phyloP scores from a whole-genome alignment of 768 basidiomycete genomes.

The Tulasnella calospora region DNA sequence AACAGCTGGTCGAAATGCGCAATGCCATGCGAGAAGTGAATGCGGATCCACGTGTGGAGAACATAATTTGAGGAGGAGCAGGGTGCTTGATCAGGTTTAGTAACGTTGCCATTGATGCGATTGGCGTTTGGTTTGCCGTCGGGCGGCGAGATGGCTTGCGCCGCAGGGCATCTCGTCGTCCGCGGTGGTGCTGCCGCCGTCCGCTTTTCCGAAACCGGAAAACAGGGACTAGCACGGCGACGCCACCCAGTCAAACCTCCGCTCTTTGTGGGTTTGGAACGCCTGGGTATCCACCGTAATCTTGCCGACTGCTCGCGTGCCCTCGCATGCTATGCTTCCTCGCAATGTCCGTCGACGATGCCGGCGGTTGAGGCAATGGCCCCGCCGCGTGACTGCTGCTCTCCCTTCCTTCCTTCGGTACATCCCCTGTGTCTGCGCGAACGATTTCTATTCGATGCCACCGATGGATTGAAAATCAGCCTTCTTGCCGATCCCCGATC shows the following conservation, averaged over 20 bases:
- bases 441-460: not conserved
- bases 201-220: not conserved
- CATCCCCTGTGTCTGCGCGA: not conserved
- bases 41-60: not conserved
- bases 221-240: not conserved
- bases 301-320: not conserved
- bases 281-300: not conserved
- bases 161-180: not conserved
- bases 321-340: not conserved
- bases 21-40: not conserved
- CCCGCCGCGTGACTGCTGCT: not conserved
- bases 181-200: not conserved
- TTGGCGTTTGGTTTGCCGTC: not conserved
- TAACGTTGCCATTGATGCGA: not conserved
- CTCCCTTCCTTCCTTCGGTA: slow-evolving; percentile 8
- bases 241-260: not conserved
- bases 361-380: not conserved
- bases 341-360: not conserved
- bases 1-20: not conserved
- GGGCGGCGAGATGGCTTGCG: not conserved
- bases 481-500: no score
- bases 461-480: not conserved
- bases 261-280: not conserved
- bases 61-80: not conserved
- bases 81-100: not conserved